Evolutionary conservation across 2,329 filamentous ascomycete species (phyloP), one percentile per base, ranked within the genome.

Genomic region (Sphaerulina musiva): DNA sequence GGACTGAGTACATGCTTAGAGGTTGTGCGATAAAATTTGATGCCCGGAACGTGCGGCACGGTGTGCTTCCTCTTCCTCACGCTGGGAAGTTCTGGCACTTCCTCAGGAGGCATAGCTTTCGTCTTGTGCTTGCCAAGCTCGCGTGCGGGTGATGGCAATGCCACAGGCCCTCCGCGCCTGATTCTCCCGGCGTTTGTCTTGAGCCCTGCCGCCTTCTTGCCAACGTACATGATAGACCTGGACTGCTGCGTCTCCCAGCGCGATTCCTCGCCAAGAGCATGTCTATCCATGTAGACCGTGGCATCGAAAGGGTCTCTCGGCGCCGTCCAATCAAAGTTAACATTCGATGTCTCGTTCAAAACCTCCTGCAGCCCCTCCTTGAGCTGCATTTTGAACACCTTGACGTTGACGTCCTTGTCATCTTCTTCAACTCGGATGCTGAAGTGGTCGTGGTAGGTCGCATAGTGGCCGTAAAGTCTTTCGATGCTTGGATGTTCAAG

Each of bases 1-100:
- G 69, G 63, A 6, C 58, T 46, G 2, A 77, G 57, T 2, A 62
- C 64, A 8, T 71, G 64, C 57, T 75, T 76, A 1, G 70, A 70
- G 2, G 62, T 58, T 9, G 67, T 66, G n/a, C 73, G 66, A 56
- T 72, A 76, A 53, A 75, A 72, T 0, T 62, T 66, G 10, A 74
- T 59, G 1, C 65, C 65, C 0, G 66, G 64, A 0, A 73, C 66
- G 4, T 56, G 55, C 2, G 74, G 74, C 1, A 76, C 71, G 3
- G 50, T 46, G 45, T 69, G 69, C 39, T 54, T 64, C 57, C 62
- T 71, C 34, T 65, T 64, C 20, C 56, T 57, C 7, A 38, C 46
- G 17, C 32, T 20, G 2, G 59, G 59, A 11, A 66, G 38, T 23
- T 66, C 54, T 41, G 23, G 39, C 1, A 69, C 62, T 5, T 63